Base-by-base conservation (phyloP, 257 asterid genomes). In the Agastache rugosa region DNA sequence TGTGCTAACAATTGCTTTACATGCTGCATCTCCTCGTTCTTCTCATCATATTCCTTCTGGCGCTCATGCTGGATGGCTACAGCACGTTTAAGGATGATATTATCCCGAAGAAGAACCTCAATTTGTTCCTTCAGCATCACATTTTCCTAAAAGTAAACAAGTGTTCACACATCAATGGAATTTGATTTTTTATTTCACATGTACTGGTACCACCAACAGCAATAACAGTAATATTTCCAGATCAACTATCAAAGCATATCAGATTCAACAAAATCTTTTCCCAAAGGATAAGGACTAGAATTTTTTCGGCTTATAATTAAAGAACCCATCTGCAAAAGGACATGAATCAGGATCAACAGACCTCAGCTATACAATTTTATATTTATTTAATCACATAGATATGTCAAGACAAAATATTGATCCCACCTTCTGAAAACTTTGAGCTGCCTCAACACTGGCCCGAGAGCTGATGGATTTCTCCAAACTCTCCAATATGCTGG, bases 21-120 rank as follows among this genome's bases (percentile, higher is more conserved):
- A 39, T 89, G 89, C 80, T 82, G 83, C 72, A 80, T 85, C 78
- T 90, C 97, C 61, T 71, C 87, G 65, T 39, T 85, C 86, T 71
- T 83, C 66, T 78, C 92, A 19, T 86, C 96, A 60, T 75, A 68
- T 76, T 89, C 97, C 80, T 90, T 90, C 65, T 85, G 97, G 29
- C 96, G 91, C 77, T 90, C 94, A 60, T 86, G 88, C 55, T 89
- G 96, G 71, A 90, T 87, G 50, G 93, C 73, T 5, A 90, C 94
- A 20, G 90, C 96, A 19, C 96, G 88, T 73, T 92, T 93, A 27
- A 93, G 94, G 79, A 90, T 77, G 59, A 67, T 31, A 78, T 90
- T 90, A 34, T 93, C 96, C 10, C 84, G 85, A 15, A 87, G 68
- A 72, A 80, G 75, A 22, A 42, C 73, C 50, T 85, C 97, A 15